These are phyloP conservation scores for Pugionium dolabratum DNA, from an alignment of 345 rosid species.

Conservation along the genomic window DNA sequence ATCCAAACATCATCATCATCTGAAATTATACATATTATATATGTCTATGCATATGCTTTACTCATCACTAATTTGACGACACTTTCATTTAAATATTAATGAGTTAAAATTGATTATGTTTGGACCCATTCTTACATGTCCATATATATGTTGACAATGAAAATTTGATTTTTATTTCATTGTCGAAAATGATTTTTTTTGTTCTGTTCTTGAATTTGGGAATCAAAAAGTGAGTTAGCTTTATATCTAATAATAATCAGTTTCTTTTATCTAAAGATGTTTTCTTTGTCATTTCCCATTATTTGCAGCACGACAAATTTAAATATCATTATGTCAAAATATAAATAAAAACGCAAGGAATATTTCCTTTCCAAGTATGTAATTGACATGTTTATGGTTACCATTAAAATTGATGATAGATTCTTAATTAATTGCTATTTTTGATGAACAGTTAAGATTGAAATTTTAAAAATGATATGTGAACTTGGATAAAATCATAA, in stretches of 20 bases:
- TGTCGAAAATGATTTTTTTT: constrained; percentile 21
- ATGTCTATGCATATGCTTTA: constrained; percentile 1
- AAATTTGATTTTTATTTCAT: neutral
- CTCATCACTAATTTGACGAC: constrained; percentile 24
- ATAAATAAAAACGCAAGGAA: neutral
- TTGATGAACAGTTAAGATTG: too few species aligned
- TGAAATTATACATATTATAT: neutral
- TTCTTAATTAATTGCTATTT: too few species aligned
- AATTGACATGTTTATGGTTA: too few species aligned
- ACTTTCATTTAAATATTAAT: constrained; percentile 19
- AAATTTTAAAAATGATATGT: too few species aligned
- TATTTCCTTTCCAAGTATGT: constrained; percentile 8
- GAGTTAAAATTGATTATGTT: constrained; percentile 21
- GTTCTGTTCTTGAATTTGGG: constrained; percentile 32
- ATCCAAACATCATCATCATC: constrained; percentile 33
- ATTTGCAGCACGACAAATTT: constrained; percentile 10
- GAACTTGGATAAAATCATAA: too few species aligned
- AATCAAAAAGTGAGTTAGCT: constrained; percentile 31
- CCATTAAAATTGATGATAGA: too few species aligned
- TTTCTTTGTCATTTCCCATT: constrained; percentile 41
- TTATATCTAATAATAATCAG: constrained; percentile 27
- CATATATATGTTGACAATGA: constrained; percentile 33
- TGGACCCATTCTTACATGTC: constrained; percentile 50
- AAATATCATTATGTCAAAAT: neutral
- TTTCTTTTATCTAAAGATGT: constrained; percentile 34